These are phyloP conservation scores for Gentiana macrophylla DNA, from an alignment of 257 asterid genomes.

Conservation along the genomic window DNA sequence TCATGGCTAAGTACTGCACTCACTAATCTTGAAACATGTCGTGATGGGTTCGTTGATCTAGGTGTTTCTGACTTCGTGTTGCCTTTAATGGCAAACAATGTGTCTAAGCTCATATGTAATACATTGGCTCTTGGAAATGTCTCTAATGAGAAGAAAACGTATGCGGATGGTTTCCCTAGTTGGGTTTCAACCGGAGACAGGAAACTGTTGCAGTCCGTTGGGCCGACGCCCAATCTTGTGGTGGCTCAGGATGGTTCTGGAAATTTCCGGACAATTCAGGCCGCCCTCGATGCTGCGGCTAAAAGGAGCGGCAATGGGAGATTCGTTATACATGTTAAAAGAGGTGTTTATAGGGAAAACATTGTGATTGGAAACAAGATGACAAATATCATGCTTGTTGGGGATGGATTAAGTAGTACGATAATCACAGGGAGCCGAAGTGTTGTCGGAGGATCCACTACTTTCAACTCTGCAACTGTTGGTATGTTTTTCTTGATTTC, in stretches of 20 bases:
- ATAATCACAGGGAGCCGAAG: constrained; percentile 69
- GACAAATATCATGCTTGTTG: constrained; percentile 61
- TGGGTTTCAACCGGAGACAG: constrained; percentile 20
- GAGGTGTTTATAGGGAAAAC: constrained; percentile 28
- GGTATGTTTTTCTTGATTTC: constrained; percentile 28
- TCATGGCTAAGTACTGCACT: constrained; percentile 77
- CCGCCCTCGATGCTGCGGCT: constrained; percentile 29
- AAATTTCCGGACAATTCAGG: constrained; percentile 23
- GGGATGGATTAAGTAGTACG: constrained; percentile 58
- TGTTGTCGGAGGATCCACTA: constrained; percentile 73
- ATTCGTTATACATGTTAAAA: constrained; percentile 25
- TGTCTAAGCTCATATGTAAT: constrained; percentile 50
- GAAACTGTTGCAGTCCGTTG: constrained; percentile 18
- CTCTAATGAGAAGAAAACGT: constrained; percentile 10
- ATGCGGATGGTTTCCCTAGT: constrained; percentile 16
- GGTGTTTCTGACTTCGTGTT: constrained; percentile 32
- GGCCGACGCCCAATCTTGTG: constrained; percentile 10
- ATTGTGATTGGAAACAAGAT: constrained; percentile 20
- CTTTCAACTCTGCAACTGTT: constrained; percentile 67
- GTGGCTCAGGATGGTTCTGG: constrained; percentile 51
- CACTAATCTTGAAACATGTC: constrained; percentile 64
- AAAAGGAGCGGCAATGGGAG: constrained; percentile 17
- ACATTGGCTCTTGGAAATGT: constrained; percentile 36
- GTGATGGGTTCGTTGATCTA: constrained; percentile 49
- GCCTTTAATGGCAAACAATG: constrained; percentile 44